A percentile compares a stretch with the other conserved stretches of the same genome.
These are phyloP conservation scores for Tausonia pullulans DNA, from an alignment of 1,284 basidiomycete species.

Conservation along the genomic window DNA sequence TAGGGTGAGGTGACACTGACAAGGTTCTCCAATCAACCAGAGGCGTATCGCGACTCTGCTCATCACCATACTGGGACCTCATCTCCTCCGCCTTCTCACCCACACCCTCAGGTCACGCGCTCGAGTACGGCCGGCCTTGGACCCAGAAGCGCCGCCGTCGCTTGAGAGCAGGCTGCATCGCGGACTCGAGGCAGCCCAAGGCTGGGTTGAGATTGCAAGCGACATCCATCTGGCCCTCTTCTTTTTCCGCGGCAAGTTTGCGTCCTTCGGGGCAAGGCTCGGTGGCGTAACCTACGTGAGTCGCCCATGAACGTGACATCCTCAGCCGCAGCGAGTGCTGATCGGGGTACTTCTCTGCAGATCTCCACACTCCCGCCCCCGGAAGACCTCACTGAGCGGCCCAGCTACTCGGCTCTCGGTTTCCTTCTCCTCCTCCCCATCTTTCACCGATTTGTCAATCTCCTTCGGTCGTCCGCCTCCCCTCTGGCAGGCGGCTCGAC, in stretches of 20 bases:
- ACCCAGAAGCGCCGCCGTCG: background rate
- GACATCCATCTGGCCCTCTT: slow-evolving; percentile 74
- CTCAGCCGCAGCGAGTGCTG: background rate
- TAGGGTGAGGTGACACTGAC: too few species aligned
- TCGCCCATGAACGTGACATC: slow-evolving; percentile 7
- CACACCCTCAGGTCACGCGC: background rate
- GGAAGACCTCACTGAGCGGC: slow-evolving; percentile 40
- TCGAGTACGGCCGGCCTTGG: too few species aligned
- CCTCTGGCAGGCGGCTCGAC: slow-evolving; percentile 37
- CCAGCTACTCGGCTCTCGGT: slow-evolving; percentile 76
- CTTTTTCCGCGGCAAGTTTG: slow-evolving; percentile 67
- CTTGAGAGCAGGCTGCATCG: background rate
- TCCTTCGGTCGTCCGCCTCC: background rate
- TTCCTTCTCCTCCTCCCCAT: slow-evolving; percentile 61
- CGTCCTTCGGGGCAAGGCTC: slow-evolving; percentile 59
- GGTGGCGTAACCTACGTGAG: slow-evolving; percentile 62
- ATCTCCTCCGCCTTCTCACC: background rate
- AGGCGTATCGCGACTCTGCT: slow-evolving; percentile 1
- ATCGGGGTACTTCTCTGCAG: slow-evolving; percentile 38
- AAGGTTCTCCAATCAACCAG: background rate
- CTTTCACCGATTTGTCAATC: slow-evolving; percentile 42
- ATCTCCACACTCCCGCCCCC: slow-evolving; percentile 53
- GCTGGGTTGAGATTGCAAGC: slow-evolving; percentile 42
- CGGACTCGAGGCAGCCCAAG: background rate
- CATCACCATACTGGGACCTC: slow-evolving; percentile 4